Conservation (phyloP, 192 early-diverging fungal species). For the Phlyctochytrium planicorne region DNA sequence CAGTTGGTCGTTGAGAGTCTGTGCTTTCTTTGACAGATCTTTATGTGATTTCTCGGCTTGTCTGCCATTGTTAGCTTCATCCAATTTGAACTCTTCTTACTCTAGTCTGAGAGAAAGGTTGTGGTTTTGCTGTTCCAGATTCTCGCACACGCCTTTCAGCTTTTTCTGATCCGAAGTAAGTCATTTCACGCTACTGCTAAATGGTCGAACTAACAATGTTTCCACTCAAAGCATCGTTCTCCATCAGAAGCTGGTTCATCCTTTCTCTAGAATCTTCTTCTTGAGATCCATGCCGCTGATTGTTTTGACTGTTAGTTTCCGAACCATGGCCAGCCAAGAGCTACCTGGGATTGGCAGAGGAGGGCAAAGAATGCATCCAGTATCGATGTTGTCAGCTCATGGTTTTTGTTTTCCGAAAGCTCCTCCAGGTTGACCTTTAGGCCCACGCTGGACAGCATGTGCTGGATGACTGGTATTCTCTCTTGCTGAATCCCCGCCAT, state of each 20-base stretch:
- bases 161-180: too few relatives aligned
- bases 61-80: not conserved
- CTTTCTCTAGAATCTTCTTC: not conserved
- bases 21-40: constrained; percentile 19
- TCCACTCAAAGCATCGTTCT: too few relatives aligned
- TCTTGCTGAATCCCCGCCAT: too few relatives aligned
- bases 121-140: not conserved
- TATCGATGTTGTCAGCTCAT: not conserved
- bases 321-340: too few relatives aligned
- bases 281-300: not conserved
- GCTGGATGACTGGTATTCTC: not conserved
- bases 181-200: too few relatives aligned
- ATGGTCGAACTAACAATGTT: too few relatives aligned
- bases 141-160: not conserved
- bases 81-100: not conserved
- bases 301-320: too few relatives aligned
- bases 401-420: not conserved
- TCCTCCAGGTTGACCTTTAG: not conserved
- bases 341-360: not conserved
- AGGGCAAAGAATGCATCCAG: constrained; percentile 5
- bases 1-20: constrained; percentile 30
- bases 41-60: constrained; percentile 18
- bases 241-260: not conserved
- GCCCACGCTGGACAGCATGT: not conserved
- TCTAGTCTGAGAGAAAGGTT: not conserved